Percentiles rank a stretch among this genome's conserved stretches.
Evolutionary conservation across 2,329 filamentous ascomycete genomes (phyloP).

Genomic region (Diaporthe aspalathi): DNA sequence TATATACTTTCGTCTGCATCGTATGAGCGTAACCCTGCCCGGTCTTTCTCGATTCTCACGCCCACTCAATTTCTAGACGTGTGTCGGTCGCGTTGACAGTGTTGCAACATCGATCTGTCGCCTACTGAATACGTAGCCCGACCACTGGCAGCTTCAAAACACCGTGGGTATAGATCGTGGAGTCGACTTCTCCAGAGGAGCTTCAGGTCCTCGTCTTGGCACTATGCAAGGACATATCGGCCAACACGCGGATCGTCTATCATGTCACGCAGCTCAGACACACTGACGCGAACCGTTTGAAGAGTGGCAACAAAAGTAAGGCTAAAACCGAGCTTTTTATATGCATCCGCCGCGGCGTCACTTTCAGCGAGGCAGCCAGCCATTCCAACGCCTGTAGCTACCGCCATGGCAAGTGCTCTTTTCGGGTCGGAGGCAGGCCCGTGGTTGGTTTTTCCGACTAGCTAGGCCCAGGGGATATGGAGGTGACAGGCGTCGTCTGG

Average conservation of each 20-base stretch:
- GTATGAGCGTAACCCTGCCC: too few relatives aligned
- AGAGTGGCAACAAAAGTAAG: constrained; percentile 9
- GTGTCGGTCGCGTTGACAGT: background rate
- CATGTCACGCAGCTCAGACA: background rate
- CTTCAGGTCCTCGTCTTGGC: constrained; percentile 5
- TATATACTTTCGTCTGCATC: too few relatives aligned
- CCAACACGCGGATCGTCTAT: background rate
- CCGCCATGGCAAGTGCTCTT: constrained; percentile 2
- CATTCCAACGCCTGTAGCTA: constrained; percentile 1
- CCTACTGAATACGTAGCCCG: background rate
- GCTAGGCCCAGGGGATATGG: constrained; percentile 41
- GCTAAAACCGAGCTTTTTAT: background rate
- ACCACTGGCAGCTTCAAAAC: background rate
- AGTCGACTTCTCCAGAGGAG: background rate
- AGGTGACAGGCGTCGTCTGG: too few relatives aligned
- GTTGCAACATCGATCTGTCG: too few relatives aligned
- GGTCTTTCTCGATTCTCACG: too few relatives aligned
- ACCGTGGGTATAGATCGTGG: background rate
- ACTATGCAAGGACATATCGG: background rate
- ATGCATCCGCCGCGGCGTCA: background rate
- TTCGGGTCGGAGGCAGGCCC: too few relatives aligned
- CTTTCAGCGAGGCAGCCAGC: constrained; percentile 10
- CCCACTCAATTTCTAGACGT: too few relatives aligned
- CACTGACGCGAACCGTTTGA: background rate
- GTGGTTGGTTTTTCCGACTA: too few relatives aligned